Evolutionary conservation across 2,329 filamentous ascomycete species (phyloP).

Genomic region (Colletotrichum phormii): DNA sequence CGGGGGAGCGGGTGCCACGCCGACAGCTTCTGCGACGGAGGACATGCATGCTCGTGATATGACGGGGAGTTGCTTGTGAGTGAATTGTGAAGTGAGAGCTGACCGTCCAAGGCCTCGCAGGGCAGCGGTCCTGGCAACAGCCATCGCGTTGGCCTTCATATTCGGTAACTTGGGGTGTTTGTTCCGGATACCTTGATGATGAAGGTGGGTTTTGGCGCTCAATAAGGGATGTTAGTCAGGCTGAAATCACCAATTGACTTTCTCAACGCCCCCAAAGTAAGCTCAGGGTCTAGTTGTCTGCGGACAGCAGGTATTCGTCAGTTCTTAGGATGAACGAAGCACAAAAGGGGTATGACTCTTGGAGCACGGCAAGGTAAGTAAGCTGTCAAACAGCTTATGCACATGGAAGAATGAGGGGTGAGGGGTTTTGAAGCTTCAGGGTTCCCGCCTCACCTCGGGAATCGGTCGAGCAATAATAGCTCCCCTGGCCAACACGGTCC

Average conservation of each 20-base stretch:
- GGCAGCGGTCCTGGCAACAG: conserved; percentile 4
- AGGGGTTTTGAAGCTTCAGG: conserved; percentile 34
- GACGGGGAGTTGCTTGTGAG: background rate
- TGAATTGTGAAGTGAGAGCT: background rate
- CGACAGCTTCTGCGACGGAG: conserved; percentile 26
- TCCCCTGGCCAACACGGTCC: background rate
- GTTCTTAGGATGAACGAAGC: no score
- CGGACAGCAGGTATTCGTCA: background rate
- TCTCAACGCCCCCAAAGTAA: background rate
- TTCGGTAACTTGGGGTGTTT: background rate
- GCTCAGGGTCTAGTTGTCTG: background rate
- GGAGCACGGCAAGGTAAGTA: background rate
- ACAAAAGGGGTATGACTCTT: background rate
- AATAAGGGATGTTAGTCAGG: background rate
- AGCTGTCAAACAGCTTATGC: background rate
- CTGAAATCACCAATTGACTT: background rate
- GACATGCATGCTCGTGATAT: conserved; percentile 24
- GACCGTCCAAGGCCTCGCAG: conserved; percentile 10
- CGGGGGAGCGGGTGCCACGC: conserved; percentile 27
- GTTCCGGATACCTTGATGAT: background rate
- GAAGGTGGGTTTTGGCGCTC: background rate
- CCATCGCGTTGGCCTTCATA: conserved; percentile 16
- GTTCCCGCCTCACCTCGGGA: conserved; percentile 13
- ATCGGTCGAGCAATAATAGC: conserved; percentile 8
- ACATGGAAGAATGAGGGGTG: conserved; percentile 7